Percentiles rank a stretch among this genome's conserved stretches.
Evolutionary conservation across 2,329 filamentous ascomycete genomes (phyloP).

Genomic region (Colletotrichum lini): DNA sequence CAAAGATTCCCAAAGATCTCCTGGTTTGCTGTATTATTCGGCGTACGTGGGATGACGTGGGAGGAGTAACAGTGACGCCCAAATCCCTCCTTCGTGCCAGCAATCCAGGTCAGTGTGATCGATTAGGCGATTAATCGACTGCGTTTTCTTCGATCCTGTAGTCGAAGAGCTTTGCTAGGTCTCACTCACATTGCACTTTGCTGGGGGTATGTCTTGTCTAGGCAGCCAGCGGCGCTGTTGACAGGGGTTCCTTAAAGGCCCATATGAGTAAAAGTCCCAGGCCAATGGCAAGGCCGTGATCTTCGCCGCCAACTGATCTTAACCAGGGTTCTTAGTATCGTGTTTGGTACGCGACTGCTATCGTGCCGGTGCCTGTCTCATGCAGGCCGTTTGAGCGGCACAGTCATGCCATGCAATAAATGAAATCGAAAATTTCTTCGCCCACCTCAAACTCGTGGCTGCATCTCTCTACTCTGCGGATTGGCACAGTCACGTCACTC

Average conservation of each 20-base stretch:
- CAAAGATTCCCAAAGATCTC: neutral
- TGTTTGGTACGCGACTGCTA: slow-evolving; percentile 3
- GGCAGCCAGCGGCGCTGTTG: slow-evolving; percentile 25
- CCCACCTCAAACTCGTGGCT: neutral
- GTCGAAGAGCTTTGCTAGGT: neutral
- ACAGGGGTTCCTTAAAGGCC: slow-evolving; percentile 21
- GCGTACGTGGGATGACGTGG: too few relatives aligned
- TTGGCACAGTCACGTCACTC: neutral
- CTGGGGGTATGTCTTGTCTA: slow-evolving; percentile 3
- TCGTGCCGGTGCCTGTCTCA: slow-evolving; percentile 11
- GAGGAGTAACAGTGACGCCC: neutral
- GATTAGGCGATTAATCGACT: neutral
- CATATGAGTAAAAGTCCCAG: slow-evolving; percentile 13
- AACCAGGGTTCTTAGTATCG: slow-evolving; percentile 3
- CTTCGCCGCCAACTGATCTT: slow-evolving; percentile 5
- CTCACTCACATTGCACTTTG: neutral
- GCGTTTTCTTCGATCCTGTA: neutral
- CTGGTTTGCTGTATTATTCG: neutral
- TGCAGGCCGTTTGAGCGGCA: slow-evolving; percentile 27
- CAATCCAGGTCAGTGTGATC: neutral
- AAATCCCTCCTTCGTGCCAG: neutral
- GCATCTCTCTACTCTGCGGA: slow-evolving; percentile 12
- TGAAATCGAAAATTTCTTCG: slow-evolving; percentile 23
- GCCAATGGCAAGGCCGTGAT: slow-evolving; percentile 29
- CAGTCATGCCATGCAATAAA: slow-evolving; percentile 25